Evolutionary conservation across 306 rosid species (phyloP).

Genomic region (Pterocarpus macrocarpus): DNA sequence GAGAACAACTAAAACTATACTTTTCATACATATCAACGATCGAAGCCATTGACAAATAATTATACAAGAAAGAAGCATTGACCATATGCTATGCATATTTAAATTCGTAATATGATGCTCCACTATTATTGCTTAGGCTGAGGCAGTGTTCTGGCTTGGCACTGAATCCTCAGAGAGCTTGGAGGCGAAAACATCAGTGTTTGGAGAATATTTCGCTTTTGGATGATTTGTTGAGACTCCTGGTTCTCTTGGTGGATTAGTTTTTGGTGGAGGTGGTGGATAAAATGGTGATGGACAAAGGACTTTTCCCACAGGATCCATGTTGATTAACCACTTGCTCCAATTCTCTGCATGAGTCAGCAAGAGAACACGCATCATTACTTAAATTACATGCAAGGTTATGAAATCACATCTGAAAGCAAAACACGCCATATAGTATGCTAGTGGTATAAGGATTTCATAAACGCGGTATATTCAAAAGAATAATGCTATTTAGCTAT

Average conservation of each 20-base stretch:
- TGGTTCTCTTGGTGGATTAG: neutral
- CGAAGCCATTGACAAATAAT: too few species aligned
- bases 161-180: neutral
- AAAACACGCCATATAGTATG: too few species aligned
- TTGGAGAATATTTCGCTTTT: neutral
- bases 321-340: neutral
- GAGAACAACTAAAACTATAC: too few species aligned
- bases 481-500: too few species aligned
- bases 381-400: too few species aligned
- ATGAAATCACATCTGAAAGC: too few species aligned
- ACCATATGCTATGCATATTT: too few species aligned
- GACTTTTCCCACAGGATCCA: neutral
- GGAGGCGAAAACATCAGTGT: neutral
- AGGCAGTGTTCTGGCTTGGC: neutral
- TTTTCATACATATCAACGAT: too few species aligned
- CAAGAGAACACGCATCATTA: too few species aligned
- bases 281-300: neutral
- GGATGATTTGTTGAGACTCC: neutral
- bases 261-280: neutral
- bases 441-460: too few species aligned
- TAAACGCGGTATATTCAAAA: too few species aligned
- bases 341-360: neutral
- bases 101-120: neutral
- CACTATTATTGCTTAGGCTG: neutral
- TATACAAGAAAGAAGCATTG: too few species aligned